Percentiles rank a stretch among this genome's conserved stretches.
Conservation (phyloP, 2,329 filamentous ascomycete genomes). For the Epichloe glyceriae region DNA sequence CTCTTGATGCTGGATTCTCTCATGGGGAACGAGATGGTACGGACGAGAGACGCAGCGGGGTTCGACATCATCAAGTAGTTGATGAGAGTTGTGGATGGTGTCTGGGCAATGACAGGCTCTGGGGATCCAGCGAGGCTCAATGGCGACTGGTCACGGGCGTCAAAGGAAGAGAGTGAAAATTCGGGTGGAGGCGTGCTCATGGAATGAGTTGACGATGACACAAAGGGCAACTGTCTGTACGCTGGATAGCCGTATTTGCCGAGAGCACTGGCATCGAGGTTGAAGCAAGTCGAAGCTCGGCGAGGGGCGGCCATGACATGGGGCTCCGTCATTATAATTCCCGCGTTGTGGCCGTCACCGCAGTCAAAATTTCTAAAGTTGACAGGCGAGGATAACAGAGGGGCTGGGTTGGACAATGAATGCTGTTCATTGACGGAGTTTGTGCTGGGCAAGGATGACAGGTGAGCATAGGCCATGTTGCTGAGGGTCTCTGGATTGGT, state of each 20-base stretch:
- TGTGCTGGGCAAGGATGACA: constrained; percentile 23
- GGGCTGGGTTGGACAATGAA: constrained; percentile 20
- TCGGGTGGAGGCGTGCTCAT: constrained; percentile 13
- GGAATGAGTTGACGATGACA: constrained; percentile 8
- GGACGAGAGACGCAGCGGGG: constrained; percentile 70
- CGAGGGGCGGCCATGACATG: constrained; percentile 20
- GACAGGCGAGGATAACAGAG: constrained; percentile 56
- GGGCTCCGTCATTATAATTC: constrained; percentile 6
- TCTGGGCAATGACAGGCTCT: constrained; percentile 26
- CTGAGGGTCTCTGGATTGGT: constrained; percentile 47
- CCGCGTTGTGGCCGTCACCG: not conserved
- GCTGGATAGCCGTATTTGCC: constrained; percentile 71
- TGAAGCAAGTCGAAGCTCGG: constrained; percentile 49
- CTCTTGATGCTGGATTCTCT: constrained; percentile 60
- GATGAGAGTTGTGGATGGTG: constrained; percentile 52
- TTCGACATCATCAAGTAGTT: constrained; percentile 69
- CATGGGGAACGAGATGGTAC: constrained; percentile 57
- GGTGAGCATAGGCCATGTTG: constrained; percentile 22
- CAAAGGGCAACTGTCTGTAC: constrained; percentile 59
- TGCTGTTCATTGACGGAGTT: constrained; percentile 11
- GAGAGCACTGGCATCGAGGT: constrained; percentile 52
- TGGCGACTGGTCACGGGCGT: constrained; percentile 33
- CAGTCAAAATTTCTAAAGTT: constrained; percentile 32
- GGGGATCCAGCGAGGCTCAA: constrained; percentile 28
- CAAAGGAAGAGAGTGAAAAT: constrained; percentile 34